Evolutionary conservation across 169 alveolate species (phyloP), one percentile per base, ranked within the genome.

Genomic region (Plasmodium coatneyi): DNA sequence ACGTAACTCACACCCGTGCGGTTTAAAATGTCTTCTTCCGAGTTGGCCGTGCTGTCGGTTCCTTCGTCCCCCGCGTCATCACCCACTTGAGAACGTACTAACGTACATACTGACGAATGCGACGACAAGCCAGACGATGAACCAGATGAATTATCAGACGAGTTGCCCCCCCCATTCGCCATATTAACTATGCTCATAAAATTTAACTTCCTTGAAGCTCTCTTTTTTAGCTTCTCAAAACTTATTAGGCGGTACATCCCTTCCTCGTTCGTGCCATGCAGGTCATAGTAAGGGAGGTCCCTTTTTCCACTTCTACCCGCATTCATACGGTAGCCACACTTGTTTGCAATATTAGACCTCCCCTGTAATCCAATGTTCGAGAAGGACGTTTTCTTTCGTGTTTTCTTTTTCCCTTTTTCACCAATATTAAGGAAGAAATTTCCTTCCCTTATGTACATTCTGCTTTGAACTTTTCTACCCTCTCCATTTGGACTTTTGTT

Each of bases 161-260:
- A 25, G 22, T 89, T 91, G 72, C 71, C 81, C 7, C 36, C 74
- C 39, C 36, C 56, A 5, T 66, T 89, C 32, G 83, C 6, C 36
- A 89, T 80, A 66, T 89, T 89, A n/a, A 89, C 83, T 60, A 89
- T 89, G 43, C 94, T 89, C 54, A 89, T 43, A 89, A 89, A 89
- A 30, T 89, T 89, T 34, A 89, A 32, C 46, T 89, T 89, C 32
- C 94, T 78, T 25, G 30, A 46, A 25, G 90, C 94, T 66, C 90
- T 89, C 71, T 80, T 89, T 80, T 89, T 78, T 28, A 89, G 22
- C 54, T 89, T 79, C 34, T 79, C 94, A 52, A 89, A 89, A 32
- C 66, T 80, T 6, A 89, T 52, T 56, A 80, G 28, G 3, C 90
- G 74, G 36, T 89, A 80, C 66, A 79, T 22, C 25, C 74, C 78